These are phyloP conservation scores for Thyridium curvatum DNA, from an alignment of 2,329 filamentous ascomycete species.

Conservation along the genomic window DNA sequence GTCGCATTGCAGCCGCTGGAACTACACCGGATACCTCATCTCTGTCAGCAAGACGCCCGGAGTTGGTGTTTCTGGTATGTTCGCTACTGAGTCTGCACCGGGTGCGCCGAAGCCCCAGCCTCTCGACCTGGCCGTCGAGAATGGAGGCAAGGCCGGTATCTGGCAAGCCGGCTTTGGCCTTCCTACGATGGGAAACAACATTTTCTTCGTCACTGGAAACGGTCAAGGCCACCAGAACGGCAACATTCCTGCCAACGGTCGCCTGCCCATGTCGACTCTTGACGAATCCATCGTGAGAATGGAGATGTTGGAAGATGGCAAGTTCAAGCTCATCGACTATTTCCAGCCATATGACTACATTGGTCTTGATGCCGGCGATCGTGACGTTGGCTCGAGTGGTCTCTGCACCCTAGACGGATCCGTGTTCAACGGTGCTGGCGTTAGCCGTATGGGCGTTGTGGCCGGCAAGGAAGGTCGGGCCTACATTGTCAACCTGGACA, in stretches of 20 bases:
- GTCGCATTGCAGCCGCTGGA: conserved; percentile 49
- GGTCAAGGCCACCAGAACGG: conserved; percentile 7
- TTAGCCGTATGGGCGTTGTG: conserved; percentile 27
- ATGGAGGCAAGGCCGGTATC: conserved; percentile 8
- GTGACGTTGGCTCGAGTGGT: conserved; percentile 29
- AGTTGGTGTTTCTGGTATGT: conserved; percentile 6
- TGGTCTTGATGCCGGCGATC: conserved; percentile 27
- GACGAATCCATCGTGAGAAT: conserved; percentile 5
- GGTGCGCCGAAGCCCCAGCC: conserved; percentile 9
- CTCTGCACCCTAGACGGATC: conserved; percentile 22
- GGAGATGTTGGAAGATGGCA: conserved; percentile 7
- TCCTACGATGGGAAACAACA: conserved; percentile 4
- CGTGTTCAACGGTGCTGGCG: conserved; percentile 24
- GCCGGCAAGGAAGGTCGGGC: conserved; percentile 31
- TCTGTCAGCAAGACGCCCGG: conserved; percentile 37
- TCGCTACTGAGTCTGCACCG: conserved; percentile 8
- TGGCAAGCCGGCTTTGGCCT: conserved; percentile 8
- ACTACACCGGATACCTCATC: conserved; percentile 47
- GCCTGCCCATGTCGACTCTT: conserved; percentile 7
- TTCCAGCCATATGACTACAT: conserved; percentile 34
- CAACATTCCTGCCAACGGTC: conserved; percentile 5
- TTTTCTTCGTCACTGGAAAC: conserved; percentile 10
- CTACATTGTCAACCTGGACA: conserved; percentile 31
- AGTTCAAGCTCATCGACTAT: conserved; percentile 22
- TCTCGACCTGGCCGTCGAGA: conserved; percentile 1